Base-by-base conservation (phyloP, 1,139 yeast genomes). In the Yamadazyma diddensiae region DNA sequence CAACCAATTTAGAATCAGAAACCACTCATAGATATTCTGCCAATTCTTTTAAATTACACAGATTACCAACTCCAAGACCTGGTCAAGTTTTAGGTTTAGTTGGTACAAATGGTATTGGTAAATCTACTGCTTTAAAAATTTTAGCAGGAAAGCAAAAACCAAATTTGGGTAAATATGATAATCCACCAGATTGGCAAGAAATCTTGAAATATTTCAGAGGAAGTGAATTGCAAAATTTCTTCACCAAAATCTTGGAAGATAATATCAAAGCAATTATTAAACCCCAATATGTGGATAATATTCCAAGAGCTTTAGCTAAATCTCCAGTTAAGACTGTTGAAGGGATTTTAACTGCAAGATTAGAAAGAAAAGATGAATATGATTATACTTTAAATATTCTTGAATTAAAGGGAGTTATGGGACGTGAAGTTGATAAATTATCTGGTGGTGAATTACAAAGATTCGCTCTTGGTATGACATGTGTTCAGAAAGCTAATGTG, bases 361-460 rank as follows among this genome's bases (percentile, higher is more conserved):
- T 74, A 53, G 92, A 85, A 56, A 80, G 86, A 55, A 48, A 70
- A 26, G 72, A 69, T 30, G 78, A 73, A 16, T 78, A 67, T 41
- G 81, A 84, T 37, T 70, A 75, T 41, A 75, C 86, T 42, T 65
- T 86, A 42, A 72, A 72, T 29, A 71, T 78, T 25, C 70, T 90
- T 57, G 95, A 90, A 61, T 75, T 92, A 55, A 65, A 66, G 39
- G 74, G 79, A 38, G 81, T 92, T 33, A 59, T 87, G 64, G 71
- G 77, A 43, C 85, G 97, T 73, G 97, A 92, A 45, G 85, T 92
- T 32, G 76, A 77, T 33, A 84, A 87, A 51, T 75, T 92, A 45
- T 86, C 96, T 31, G 98, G 98, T 79, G 98, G 98, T 61, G 98
- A 92, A 65, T 75, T 92, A 59, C 98, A 92, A 70, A 82, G 98